Base-by-base conservation (phyloP, 1,139 yeast species). In the Sugiyamaella sp. region DNA sequence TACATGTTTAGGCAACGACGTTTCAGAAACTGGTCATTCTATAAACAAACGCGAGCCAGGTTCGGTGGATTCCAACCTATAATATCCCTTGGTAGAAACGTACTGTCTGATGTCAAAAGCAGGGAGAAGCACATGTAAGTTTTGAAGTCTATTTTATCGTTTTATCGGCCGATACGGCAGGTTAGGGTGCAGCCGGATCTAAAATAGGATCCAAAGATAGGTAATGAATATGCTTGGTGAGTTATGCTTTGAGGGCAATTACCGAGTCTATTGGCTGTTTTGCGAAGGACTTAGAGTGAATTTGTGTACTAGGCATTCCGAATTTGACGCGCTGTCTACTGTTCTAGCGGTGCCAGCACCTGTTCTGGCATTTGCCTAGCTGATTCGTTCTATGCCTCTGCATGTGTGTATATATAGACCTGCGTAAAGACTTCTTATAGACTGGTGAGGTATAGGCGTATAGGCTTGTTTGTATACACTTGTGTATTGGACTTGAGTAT, bases 81-180 rank as follows among this genome's bases (percentile, higher is more conserved):
- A n/a, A n/a, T n/a, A n/a, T n/a, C n/a, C n/a, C n/a, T n/a, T n/a
- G n/a, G n/a, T n/a, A n/a, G n/a, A n/a, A n/a, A n/a, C n/a, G n/a
- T n/a, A n/a, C n/a, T n/a, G n/a, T n/a, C n/a, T n/a, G n/a, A n/a
- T n/a, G n/a, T n/a, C n/a, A n/a, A 29, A 12, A 29, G 14, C n/a
- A 29, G 35, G 35, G 14, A 29, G n/a, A 8, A 5, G 35, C 8
- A 4, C 4, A 14, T 8, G 35, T 8, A 4, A 10, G 35, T 29
- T 8, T 5, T 10, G 8, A 8, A 29, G 14, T 29, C 29, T 25
- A 25, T 25, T 25, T 25, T 25, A 6, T 25, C 29, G 35, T 29
- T 29, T 29, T 10, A 29, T 29, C 35, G 35, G 14, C n/a, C 35
- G 35, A 29, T 29, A 29, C 35, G 35, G n/a, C 35, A 29, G 35